phyloP scores from a whole-genome alignment of 768 basidiomycete species.

The Phanerodontia chrysosporium region DNA sequence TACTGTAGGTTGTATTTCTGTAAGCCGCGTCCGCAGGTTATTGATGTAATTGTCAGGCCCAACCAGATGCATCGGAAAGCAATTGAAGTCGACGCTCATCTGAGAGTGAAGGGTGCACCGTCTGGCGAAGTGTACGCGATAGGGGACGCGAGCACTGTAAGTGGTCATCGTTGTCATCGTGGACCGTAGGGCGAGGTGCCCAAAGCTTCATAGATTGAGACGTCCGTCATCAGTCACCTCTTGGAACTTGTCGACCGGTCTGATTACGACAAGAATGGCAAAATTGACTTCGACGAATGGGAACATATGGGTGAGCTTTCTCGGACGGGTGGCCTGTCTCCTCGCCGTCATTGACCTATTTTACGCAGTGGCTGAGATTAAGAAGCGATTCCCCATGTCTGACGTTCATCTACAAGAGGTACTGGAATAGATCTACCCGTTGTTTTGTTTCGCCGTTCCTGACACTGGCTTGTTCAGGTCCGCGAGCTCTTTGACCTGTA shows the following conservation, averaged over 20 bases:
- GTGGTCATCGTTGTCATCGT: constrained; percentile 25
- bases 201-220: constrained; percentile 70
- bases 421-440: constrained; percentile 14
- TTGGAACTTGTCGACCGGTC: constrained; percentile 85
- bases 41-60: constrained; percentile 14
- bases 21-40: neutral
- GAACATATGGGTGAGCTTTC: constrained; percentile 68
- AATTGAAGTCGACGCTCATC: constrained; percentile 87
- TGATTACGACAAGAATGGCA: constrained; percentile 83
- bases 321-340: neutral
- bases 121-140: constrained; percentile 86
- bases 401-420: constrained; percentile 53
- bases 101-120: constrained; percentile 89
- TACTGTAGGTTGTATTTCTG: constrained; percentile 15
- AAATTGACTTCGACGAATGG: constrained; percentile 87
- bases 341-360: neutral
- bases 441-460: neutral
- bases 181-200: no score
- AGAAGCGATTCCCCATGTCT: constrained; percentile 83
- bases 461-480: constrained; percentile 34
- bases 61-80: constrained; percentile 69
- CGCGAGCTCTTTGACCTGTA: constrained; percentile 84
- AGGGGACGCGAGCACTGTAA: constrained; percentile 88
- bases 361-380: constrained; percentile 59
- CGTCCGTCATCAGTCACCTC: constrained; percentile 78